phyloP scores from a whole-genome alignment of 805 yeast species.

The Cyberlindnera americana region DNA sequence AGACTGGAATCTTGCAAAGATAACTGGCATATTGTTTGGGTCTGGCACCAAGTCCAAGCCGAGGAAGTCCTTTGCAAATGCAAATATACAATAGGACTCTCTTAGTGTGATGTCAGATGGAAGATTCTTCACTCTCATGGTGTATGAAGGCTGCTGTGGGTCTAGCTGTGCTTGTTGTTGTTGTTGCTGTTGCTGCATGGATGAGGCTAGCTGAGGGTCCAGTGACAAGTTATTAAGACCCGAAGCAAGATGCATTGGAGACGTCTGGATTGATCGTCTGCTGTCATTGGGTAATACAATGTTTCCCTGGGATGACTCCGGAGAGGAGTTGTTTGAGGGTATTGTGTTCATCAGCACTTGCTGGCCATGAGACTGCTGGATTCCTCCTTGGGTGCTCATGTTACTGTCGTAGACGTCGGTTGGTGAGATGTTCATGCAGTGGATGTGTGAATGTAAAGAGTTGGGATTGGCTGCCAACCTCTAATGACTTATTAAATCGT shows the following conservation, averaged over 20 bases:
- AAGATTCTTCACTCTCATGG: slow-evolving; percentile 47
- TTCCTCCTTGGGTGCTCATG: slow-evolving; percentile 10
- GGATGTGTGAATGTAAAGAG: slow-evolving; percentile 3
- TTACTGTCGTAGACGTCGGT: no score
- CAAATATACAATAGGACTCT: slow-evolving; percentile 65
- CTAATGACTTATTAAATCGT: no score
- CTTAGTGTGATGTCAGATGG: slow-evolving; percentile 63
- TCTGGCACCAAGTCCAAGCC: slow-evolving; percentile 44
- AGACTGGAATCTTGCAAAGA: slow-evolving; percentile 44
- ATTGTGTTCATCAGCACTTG: slow-evolving; percentile 15
- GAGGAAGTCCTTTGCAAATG: slow-evolving; percentile 62
- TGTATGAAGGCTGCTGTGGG: slow-evolving; percentile 14
- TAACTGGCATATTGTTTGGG: slow-evolving; percentile 31
- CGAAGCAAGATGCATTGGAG: slow-evolving; percentile 24
- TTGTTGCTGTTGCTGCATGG: slow-evolving; percentile 7
- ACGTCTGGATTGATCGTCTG: slow-evolving; percentile 25
- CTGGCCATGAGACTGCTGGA: slow-evolving; percentile 13
- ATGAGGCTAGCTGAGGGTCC: slow-evolving; percentile 4
- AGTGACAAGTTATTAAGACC: slow-evolving; percentile 19
- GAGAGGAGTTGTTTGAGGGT: slow-evolving; percentile 21
- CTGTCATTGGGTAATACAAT: slow-evolving; percentile 10
- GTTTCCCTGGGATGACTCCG: slow-evolving; percentile 19
- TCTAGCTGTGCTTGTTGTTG: slow-evolving; percentile 5
- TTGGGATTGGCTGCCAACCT: no score
- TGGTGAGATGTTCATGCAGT: no score